Base-by-base conservation (phyloP, 1,284 basidiomycete genomes). In the Mycena citricolor region DNA sequence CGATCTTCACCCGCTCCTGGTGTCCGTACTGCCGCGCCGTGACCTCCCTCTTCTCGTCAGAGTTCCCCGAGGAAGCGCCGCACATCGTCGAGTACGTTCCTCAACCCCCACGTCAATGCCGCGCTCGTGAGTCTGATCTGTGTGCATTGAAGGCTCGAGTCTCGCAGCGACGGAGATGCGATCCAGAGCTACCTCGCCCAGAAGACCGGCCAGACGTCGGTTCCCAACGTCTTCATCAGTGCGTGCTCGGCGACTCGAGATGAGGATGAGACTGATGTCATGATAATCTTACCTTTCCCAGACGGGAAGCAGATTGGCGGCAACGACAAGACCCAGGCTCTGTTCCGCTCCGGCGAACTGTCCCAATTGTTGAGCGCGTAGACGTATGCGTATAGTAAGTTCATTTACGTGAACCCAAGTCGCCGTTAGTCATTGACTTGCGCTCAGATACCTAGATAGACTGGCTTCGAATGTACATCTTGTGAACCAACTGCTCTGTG, bases 161-260 rank as follows among this genome's bases (percentile, higher is more conserved):
- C 65, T 51, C 60, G 61, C 16, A 73, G 77, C 1, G 78, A 85
- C 25, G 83, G 81, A 2, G 23, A 54, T 16, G 75, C 63, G 2
- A 83, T 86, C 42, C 83, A 86, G 60, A 53, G 60, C 14, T 84
- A 85, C 55, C 68, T 87, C 8, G 25, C 29, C 1, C 56, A 76
- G 57, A 79, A 79, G 71, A 81, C 81, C 0, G 69, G 69, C 0
- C 83, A 85, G 58, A 61, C 71, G 7, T 80, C 79, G 11, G 83
- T 87, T 3, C 84, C 84, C 32, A 84, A 78, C 59, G 70, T 86
- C 54, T 87, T 83, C 64, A 69, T 86, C 54, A 74, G 82, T 84
- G 52, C 57, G 82, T 74, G 45, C 20, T 13, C 4, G 12, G 12
- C 4, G 10, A 4, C 8, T 5, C 16, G 4, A 17, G 14, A 13